These are phyloP conservation scores for Saprolegnia parasitica DNA, from an alignment of 352 stramenopile genomes.

Conservation along the genomic window DNA sequence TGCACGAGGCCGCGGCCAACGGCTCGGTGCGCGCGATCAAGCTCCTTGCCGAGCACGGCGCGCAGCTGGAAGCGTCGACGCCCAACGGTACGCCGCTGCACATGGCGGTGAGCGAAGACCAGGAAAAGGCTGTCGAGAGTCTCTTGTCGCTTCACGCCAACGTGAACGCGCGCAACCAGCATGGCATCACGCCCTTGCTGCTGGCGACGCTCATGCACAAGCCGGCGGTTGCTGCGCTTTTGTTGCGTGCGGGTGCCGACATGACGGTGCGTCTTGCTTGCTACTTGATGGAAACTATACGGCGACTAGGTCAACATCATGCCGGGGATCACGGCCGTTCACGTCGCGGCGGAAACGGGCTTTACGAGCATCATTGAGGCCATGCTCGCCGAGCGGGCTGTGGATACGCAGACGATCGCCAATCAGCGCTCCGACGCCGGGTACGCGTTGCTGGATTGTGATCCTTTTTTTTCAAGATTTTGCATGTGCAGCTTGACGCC, in stretches of 20 bases:
- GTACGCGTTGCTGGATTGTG: conserved; percentile 1
- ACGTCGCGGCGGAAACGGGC: conserved; percentile 72
- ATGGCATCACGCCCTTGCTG: conserved; percentile 70
- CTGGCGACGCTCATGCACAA: conserved; percentile 78
- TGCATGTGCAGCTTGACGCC: conserved; percentile 37
- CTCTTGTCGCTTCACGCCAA: conserved; percentile 57
- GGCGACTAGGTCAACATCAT: conserved; percentile 45
- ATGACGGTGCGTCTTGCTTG: conserved; percentile 31
- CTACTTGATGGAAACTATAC: not conserved
- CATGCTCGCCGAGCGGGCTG: conserved; percentile 45
- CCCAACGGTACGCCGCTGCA: conserved; percentile 73
- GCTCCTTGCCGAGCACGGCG: conserved; percentile 50
- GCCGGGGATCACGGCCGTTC: conserved; percentile 60
- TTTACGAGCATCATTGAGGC: conserved; percentile 54
- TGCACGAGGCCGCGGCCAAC: conserved; percentile 71
- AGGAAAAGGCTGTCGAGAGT: conserved; percentile 66
- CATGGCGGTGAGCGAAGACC: conserved; percentile 75
- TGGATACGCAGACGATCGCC: conserved; percentile 47
- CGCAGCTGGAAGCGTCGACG: conserved; percentile 51
- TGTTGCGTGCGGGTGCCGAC: conserved; percentile 49
- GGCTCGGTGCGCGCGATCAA: conserved; percentile 56
- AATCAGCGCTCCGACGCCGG: conserved; percentile 59
- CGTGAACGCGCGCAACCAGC: conserved; percentile 56
- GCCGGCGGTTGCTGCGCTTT: conserved; percentile 47
- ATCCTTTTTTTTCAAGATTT: not conserved